Conservation (phyloP, 2,329 filamentous ascomycete genomes). For the Penicillium decumbens region DNA sequence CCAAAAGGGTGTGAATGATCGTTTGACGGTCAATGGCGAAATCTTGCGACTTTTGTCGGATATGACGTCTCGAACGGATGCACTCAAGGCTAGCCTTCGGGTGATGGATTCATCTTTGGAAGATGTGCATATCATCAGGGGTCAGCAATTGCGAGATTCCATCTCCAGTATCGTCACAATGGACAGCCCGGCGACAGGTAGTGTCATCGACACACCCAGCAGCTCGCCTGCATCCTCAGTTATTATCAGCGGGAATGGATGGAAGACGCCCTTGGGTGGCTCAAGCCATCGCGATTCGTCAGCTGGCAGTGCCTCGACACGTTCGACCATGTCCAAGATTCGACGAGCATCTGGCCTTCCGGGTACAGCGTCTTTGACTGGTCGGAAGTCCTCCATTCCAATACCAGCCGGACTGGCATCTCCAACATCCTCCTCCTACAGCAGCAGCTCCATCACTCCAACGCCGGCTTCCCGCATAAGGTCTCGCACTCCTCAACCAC, state of each 20-base stretch:
- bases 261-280: constrained; percentile 46
- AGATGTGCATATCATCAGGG: constrained; percentile 58
- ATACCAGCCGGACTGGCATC: constrained; percentile 30
- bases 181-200: constrained; percentile 67
- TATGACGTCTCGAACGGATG: constrained; percentile 75
- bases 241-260: constrained; percentile 50
- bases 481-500: constrained; percentile 45
- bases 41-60: constrained; percentile 81
- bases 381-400: constrained; percentile 38
- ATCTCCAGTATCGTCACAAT: constrained; percentile 87
- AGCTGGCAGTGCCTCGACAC: constrained; percentile 39
- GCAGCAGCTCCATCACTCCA: constrained; percentile 50
- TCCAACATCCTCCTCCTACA: constrained; percentile 34
- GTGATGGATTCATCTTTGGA: constrained; percentile 73
- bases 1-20: constrained; percentile 88
- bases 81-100: constrained; percentile 68
- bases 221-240: constrained; percentile 67
- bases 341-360: constrained; percentile 49
- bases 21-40: constrained; percentile 94
- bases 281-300: constrained; percentile 48
- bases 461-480: constrained; percentile 41
- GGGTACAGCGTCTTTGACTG: constrained; percentile 25
- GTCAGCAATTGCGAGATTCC: constrained; percentile 80
- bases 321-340: constrained; percentile 38
- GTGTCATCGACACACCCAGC: constrained; percentile 65